A percentile compares a stretch with the other conserved stretches of the same genome.
phyloP scores from a whole-genome alignment of 805 yeast species.

The Yarrowia alimentaria region DNA sequence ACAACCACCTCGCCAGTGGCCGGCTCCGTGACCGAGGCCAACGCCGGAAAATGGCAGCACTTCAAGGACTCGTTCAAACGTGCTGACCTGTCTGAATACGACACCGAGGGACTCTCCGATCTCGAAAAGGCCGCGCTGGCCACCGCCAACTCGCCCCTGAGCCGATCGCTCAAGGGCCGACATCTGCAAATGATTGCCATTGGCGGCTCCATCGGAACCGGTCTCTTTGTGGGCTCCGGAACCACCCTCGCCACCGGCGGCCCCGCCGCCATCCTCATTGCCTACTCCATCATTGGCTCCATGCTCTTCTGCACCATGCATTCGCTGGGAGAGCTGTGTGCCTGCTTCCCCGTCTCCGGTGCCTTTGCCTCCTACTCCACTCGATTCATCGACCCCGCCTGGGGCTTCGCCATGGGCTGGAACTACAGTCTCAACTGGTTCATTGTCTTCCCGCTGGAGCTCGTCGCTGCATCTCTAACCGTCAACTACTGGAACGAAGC shows the following conservation, averaged over 20 bases:
- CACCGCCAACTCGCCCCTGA: constrained; percentile 48
- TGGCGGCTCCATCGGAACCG: constrained; percentile 76
- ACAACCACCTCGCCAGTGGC: constrained; percentile 8
- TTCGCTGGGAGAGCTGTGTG: constrained; percentile 70
- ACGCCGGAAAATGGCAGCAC: constrained; percentile 14
- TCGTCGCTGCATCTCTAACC: constrained; percentile 61
- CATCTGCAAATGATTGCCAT: constrained; percentile 74
- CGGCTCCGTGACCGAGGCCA: constrained; percentile 16
- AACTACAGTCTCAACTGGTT: constrained; percentile 66
- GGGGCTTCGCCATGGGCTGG: constrained; percentile 74
- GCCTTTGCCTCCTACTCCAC: constrained; percentile 60
- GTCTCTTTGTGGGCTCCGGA: constrained; percentile 70
- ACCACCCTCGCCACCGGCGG: constrained; percentile 55
- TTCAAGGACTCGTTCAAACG: constrained; percentile 36
- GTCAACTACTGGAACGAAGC: constrained; percentile 57
- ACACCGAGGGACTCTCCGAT: constrained; percentile 41
- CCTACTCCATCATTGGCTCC: constrained; percentile 59
- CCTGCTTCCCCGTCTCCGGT: constrained; percentile 61
- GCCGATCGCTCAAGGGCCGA: constrained; percentile 49
- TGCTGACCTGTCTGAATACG: constrained; percentile 43
- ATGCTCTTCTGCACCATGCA: constrained; percentile 63
- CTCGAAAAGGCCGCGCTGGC: constrained; percentile 46
- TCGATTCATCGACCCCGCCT: constrained; percentile 62
- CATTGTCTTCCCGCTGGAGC: constrained; percentile 63
- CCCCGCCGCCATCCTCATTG: constrained; percentile 58